Evolutionary conservation across 176 grass and related monocot genomes (phyloP).

Genomic region (Hsuehochloa calcarea): DNA sequence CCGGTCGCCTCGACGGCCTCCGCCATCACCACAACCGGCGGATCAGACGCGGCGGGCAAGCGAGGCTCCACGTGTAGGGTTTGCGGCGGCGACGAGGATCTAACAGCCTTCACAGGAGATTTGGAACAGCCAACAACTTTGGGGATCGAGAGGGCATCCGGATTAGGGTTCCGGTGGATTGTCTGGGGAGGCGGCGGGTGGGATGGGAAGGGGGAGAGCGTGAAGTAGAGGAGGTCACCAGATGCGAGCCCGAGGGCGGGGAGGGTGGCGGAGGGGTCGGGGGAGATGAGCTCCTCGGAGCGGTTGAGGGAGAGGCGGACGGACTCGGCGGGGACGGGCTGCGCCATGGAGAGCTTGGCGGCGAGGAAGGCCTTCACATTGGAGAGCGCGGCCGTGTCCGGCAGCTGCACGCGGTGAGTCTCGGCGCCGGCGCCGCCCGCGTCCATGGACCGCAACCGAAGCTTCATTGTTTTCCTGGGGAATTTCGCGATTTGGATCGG

Average conservation of each 20-base stretch:
- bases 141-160: neutral
- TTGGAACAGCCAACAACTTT: neutral
- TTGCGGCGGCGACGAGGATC: neutral
- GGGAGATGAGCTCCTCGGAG: constrained; percentile 63
- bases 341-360: constrained; percentile 41
- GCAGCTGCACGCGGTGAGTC: constrained; percentile 63
- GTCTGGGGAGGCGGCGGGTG: neutral
- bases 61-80: neutral
- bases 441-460: constrained; percentile 63
- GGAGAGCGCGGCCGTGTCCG: constrained; percentile 48
- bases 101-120: neutral
- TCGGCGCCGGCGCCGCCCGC: constrained; percentile 38
- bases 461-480: constrained; percentile 54
- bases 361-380: constrained; percentile 64
- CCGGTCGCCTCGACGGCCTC: neutral
- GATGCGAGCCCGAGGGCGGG: constrained; percentile 68
- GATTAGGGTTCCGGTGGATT: constrained; percentile 14
- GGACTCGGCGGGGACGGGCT: constrained; percentile 56
- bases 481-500: constrained; percentile 12
- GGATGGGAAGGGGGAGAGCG: constrained; percentile 37
- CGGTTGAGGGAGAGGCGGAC: constrained; percentile 93
- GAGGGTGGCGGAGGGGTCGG: constrained; percentile 44
- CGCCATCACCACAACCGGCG: constrained; percentile 34
- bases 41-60: neutral
- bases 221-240: constrained; percentile 78